These are phyloP conservation scores for Cryphonectria naterciae DNA, from an alignment of 2,329 filamentous ascomycete species.

Conservation along the genomic window DNA sequence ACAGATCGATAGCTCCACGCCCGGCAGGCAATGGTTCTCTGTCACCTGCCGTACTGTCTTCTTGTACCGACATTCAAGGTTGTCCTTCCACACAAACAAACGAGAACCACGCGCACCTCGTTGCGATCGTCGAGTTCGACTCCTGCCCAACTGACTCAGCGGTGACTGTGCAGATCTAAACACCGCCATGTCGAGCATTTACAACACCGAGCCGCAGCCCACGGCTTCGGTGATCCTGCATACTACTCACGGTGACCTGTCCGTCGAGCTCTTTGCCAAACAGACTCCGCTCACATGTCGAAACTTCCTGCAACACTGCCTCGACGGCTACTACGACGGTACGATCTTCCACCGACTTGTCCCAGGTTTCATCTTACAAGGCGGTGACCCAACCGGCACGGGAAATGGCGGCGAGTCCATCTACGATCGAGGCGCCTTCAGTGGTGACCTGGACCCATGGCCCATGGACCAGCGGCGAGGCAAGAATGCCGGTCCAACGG, in stretches of 20 bases:
- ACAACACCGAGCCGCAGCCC: constrained; percentile 93
- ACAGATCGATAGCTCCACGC: constrained; percentile 1
- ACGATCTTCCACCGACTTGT: constrained; percentile 94
- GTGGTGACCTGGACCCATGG: constrained; percentile 73
- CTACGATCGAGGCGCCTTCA: constrained; percentile 80
- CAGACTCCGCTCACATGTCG: constrained; percentile 89
- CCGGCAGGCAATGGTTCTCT: constrained; percentile 12
- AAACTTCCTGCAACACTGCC: constrained; percentile 93
- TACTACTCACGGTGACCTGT: constrained; percentile 86
- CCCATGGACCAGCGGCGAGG: constrained; percentile 69
- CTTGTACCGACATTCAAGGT: background rate
- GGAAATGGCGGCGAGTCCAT: constrained; percentile 91
- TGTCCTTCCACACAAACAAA: background rate
- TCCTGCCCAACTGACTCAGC: background rate
- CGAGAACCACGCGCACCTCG: background rate
- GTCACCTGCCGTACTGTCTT: background rate
- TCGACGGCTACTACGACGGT: constrained; percentile 93
- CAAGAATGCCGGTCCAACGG: constrained; percentile 61
- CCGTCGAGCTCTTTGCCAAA: constrained; percentile 91
- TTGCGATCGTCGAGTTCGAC: background rate
- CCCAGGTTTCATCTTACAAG: constrained; percentile 90
- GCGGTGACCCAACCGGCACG: constrained; percentile 91
- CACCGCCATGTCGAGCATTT: constrained; percentile 77
- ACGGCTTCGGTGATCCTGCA: constrained; percentile 90
- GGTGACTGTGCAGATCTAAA: background rate